phyloP scores from a whole-genome alignment of 306 rosid species.

The Mucuna pruriens region DNA sequence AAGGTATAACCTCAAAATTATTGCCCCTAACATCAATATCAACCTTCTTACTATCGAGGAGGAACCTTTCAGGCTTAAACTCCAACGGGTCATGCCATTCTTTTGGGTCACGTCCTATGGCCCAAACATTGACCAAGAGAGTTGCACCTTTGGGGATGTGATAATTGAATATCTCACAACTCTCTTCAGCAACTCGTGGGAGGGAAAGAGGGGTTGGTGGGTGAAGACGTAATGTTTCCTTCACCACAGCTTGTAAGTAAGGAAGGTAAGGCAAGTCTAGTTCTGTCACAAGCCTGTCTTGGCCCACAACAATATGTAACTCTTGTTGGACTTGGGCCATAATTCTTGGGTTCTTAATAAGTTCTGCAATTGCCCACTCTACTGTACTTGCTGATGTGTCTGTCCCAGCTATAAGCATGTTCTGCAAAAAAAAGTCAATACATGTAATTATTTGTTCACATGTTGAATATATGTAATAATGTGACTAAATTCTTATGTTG shows the following conservation, averaged over 20 bases:
- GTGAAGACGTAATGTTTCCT: not conserved
- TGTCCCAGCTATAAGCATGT: not conserved
- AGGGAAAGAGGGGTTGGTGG: not conserved
- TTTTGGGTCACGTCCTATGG: not conserved
- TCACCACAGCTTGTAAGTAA: not conserved
- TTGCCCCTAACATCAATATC: not conserved
- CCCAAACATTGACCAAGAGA: not conserved
- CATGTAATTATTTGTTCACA: not conserved
- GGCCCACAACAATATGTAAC: not conserved
- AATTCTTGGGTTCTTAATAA: not conserved
- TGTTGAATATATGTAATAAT: not conserved
- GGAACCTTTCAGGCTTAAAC: not conserved
- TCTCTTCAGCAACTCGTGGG: not conserved
- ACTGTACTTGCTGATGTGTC: not conserved
- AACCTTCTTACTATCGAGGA: not conserved
- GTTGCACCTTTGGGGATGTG: not conserved
- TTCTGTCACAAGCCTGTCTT: not conserved
- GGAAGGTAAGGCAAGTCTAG: not conserved
- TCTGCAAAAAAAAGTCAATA: conserved; percentile 27
- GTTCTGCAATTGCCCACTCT: not conserved
- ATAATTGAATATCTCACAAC: not conserved
- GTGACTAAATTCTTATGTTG: too few species aligned
- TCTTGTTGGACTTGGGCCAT: not conserved
- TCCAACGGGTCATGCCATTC: not conserved
- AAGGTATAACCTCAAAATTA: not conserved